These are phyloP conservation scores for Striga asiatica DNA, from an alignment of 257 asterid species.

Conservation along the genomic window DNA sequence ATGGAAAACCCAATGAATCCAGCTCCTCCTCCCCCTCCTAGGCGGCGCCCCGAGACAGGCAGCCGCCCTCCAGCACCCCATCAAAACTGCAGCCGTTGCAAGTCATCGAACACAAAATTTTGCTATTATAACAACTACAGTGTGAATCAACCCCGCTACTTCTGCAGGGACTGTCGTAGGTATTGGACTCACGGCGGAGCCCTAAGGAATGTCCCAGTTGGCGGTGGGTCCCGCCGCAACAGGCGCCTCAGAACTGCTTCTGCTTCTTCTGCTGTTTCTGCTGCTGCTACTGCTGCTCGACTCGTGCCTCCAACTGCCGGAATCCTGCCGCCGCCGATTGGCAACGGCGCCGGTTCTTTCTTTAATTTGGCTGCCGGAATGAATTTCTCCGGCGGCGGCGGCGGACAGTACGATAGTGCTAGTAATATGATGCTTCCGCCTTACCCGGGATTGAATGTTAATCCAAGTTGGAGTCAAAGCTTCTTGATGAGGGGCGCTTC, in stretches of 20 bases:
- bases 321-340: too few relatives aligned
- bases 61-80: too few relatives aligned
- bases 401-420: constrained; percentile 17
- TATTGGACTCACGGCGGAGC: constrained; percentile 55
- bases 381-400: too few relatives aligned
- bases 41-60: too few relatives aligned
- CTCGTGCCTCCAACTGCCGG: too few relatives aligned
- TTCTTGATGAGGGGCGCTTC: constrained; percentile 20
- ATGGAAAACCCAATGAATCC: too few relatives aligned
- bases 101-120: constrained; percentile 42
- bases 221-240: constrained; percentile 39
- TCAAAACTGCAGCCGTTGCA: too few relatives aligned
- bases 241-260: constrained; percentile 19
- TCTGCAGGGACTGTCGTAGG: constrained; percentile 38
- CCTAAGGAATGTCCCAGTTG: constrained; percentile 46
- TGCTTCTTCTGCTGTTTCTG: too few relatives aligned
- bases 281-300: too few relatives aligned
- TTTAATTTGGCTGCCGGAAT: too few relatives aligned
- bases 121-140: constrained; percentile 52
- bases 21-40: constrained; percentile 11
- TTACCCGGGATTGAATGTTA: too few relatives aligned
- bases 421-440: constrained; percentile 21
- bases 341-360: too few relatives aligned
- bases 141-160: constrained; percentile 47
- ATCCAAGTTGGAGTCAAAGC: constrained; percentile 41